These are phyloP conservation scores for Trichoderma arundinaceum DNA, from an alignment of 2,329 filamentous ascomycete species.

Conservation along the genomic window DNA sequence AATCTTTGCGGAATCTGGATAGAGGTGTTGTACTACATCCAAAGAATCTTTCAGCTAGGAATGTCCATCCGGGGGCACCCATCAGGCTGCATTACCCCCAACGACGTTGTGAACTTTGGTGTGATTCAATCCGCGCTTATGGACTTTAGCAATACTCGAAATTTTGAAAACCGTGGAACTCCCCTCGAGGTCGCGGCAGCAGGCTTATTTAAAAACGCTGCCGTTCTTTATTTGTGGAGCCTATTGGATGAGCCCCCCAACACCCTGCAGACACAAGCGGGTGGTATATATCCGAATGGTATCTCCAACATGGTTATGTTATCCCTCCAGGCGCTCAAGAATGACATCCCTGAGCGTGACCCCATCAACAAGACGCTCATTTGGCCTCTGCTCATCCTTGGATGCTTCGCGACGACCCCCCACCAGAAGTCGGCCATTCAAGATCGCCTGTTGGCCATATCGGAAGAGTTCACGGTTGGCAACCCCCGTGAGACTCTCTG, in stretches of 20 bases:
- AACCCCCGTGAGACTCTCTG: slow-evolving; percentile 53
- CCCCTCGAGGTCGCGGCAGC: slow-evolving; percentile 40
- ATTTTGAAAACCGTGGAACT: slow-evolving; percentile 35
- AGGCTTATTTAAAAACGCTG: slow-evolving; percentile 51
- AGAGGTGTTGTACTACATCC: slow-evolving; percentile 44
- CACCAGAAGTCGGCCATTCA: slow-evolving; percentile 43
- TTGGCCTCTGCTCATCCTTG: slow-evolving; percentile 49
- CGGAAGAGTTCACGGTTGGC: slow-evolving; percentile 49
- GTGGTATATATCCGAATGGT: too few species aligned
- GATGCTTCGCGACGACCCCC: slow-evolving; percentile 45
- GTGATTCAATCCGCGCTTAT: slow-evolving; percentile 51
- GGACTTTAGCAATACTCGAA: slow-evolving; percentile 44
- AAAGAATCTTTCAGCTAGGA: slow-evolving; percentile 51
- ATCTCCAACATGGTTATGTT: too few species aligned
- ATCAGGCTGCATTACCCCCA: slow-evolving; percentile 41
- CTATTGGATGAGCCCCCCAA: slow-evolving; percentile 40
- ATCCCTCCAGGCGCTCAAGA: too few species aligned
- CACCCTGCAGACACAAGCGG: not conserved
- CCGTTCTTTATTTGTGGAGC: slow-evolving; percentile 51
- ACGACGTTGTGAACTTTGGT: slow-evolving; percentile 52
- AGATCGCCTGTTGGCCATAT: slow-evolving; percentile 44
- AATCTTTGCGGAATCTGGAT: slow-evolving; percentile 50
- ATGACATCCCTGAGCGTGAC: slow-evolving; percentile 38
- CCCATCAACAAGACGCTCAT: slow-evolving; percentile 50
- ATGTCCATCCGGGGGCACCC: slow-evolving; percentile 45